These are phyloP conservation scores for Aspergillus phoenicis DNA, from an alignment of 2,329 filamentous ascomycete genomes.

Conservation along the genomic window DNA sequence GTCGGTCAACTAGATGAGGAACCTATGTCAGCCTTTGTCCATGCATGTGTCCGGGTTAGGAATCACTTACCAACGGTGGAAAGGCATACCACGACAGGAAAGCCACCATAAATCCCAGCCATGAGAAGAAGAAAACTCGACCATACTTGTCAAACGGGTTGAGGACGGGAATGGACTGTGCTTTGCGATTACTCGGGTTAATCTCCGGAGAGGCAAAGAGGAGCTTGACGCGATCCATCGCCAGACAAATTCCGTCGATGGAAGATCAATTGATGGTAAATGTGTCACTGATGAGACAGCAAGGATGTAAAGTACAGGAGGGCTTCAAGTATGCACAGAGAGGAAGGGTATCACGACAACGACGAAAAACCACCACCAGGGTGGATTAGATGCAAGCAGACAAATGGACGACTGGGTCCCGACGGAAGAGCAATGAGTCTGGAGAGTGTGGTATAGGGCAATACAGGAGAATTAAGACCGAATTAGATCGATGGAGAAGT, in stretches of 20 bases:
- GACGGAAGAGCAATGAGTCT: neutral
- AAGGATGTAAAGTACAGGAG: neutral
- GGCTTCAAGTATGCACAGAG: neutral
- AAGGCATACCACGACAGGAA: conserved; percentile 94
- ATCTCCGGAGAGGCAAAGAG: conserved; percentile 63
- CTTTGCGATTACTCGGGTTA: conserved; percentile 84
- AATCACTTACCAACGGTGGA: conserved; percentile 69
- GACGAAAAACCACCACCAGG: conserved; percentile 4
- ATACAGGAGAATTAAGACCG: neutral
- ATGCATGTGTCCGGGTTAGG: neutral
- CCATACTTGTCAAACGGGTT: conserved; percentile 81
- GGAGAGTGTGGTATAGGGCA: neutral
- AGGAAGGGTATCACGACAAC: neutral
- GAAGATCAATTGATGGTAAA: neutral
- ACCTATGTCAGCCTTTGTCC: too few species aligned
- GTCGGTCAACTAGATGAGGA: conserved; percentile 58
- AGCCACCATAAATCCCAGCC: conserved; percentile 81
- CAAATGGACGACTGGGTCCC: conserved; percentile 3
- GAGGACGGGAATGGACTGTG: conserved; percentile 74
- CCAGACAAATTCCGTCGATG: conserved; percentile 10
- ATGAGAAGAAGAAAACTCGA: conserved; percentile 86
- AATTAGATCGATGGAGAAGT: neutral
- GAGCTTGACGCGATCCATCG: conserved; percentile 28
- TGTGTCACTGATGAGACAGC: neutral
- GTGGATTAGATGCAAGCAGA: neutral